Evolutionary conservation across 495 filamentous ascomycete species (phyloP), one percentile per base, ranked within the genome.

Genomic region (Tuber umbilicatum): DNA sequence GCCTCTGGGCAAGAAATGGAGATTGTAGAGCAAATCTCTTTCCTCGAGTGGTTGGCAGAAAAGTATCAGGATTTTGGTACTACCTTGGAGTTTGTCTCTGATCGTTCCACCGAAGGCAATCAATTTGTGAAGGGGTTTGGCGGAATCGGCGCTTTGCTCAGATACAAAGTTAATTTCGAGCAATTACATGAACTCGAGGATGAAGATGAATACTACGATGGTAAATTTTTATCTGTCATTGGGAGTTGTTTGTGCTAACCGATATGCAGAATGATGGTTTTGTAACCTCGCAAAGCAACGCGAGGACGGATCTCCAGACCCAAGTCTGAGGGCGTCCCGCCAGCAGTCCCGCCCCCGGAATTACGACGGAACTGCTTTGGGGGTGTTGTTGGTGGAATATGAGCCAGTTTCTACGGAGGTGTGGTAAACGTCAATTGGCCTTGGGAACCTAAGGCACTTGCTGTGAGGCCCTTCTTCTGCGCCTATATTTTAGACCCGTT

Each of bases 111-210:
- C 78, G 95, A 99, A 84, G 95, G 95, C 82, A 99, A 99, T 85
- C 95, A 99, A 86, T 99, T 99, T 86, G 95, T 99, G 80, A 97
- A 97, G 86, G 95, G 95, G 73, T 99, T 99, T 83, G 95, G 95
- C 90, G 95, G 95, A 80, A 96, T 99, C 79, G 95, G 95, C 75
- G 94, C 94, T 69, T 91, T 99, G 80, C 90, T 99, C 83, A 92
- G 95, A 75, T 99, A 99, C 89, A 98, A 97, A 86, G 92, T 99
- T 87, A 99, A 99, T 86, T 99, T 99, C 86, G 95, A 99, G 86
- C 95, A 99, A 84, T 89, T 99, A 83, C 92, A 91, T 81, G 95
- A 99, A 85, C 89, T 90, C 81, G 90, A 92, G 84, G 94, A 97
- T 85, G 95, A 99, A 84, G 95, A 99, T 87, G 94, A 98, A 82